phyloP scores from a whole-genome alignment of 164 flowering plant genomes.

The Sextonia rubra region DNA sequence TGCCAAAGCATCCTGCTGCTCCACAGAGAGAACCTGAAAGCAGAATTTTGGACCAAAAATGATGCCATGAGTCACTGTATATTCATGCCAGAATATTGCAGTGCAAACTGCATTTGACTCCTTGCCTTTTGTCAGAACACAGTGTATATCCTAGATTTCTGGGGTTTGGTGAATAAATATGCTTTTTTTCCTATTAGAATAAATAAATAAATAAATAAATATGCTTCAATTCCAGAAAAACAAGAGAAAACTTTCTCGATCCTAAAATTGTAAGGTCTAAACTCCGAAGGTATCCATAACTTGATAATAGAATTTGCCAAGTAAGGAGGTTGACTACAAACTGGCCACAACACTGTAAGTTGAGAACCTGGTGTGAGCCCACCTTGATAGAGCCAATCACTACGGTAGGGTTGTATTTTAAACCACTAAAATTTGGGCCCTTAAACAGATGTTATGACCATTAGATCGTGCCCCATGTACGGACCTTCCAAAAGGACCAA shows the following conservation, averaged over 20 bases:
- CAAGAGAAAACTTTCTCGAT: not conserved
- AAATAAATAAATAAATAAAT: too few species aligned
- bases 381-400: too few species aligned
- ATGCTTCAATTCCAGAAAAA: not conserved
- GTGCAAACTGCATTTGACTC: not conserved
- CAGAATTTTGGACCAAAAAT: constrained; percentile 3
- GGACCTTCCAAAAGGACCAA: too few species aligned
- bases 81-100: not conserved
- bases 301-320: not conserved
- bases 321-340: too few species aligned
- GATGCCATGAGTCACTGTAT: not conserved
- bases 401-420: too few species aligned
- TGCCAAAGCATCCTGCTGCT: constrained; percentile 75
- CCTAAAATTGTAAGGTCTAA: not conserved
- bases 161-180: not conserved
- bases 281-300: not conserved
- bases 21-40: constrained; percentile 72
- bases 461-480: too few species aligned
- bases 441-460: too few species aligned
- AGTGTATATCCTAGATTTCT: not conserved
- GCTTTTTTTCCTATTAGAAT: too few species aligned
- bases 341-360: too few species aligned
- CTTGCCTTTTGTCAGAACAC: not conserved
- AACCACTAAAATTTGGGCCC: too few species aligned
- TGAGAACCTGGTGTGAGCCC: too few species aligned